A percentile compares a stretch with the other conserved stretches of the same genome.
Evolutionary conservation across 768 basidiomycete genomes (phyloP).

Genomic region (Chalciporus pseudorubinellus): DNA sequence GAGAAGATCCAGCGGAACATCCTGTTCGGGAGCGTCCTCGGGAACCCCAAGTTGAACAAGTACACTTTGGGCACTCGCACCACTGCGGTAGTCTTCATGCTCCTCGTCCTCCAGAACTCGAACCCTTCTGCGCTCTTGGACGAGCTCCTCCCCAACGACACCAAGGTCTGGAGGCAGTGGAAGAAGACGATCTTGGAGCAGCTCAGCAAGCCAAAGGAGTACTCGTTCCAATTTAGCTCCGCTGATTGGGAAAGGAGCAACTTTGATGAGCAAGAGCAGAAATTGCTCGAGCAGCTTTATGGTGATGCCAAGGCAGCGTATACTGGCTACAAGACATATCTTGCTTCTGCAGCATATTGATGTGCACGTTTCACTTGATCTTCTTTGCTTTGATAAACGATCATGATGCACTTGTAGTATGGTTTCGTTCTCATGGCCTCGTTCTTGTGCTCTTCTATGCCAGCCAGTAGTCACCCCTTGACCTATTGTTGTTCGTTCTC

Average conservation of each 20-base stretch:
- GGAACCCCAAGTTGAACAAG: slow-evolving; percentile 22
- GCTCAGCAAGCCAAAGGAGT: slow-evolving; percentile 13
- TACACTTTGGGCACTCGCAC: slow-evolving; percentile 28
- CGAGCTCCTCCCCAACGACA: slow-evolving; percentile 30
- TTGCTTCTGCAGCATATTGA: not conserved
- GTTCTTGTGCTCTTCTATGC: not conserved
- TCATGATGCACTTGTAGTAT: not conserved
- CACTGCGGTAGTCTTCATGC: slow-evolving; percentile 21
- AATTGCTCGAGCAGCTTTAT: slow-evolving; percentile 24
- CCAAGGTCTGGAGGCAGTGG: slow-evolving; percentile 30
- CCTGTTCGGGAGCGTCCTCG: slow-evolving; percentile 24
- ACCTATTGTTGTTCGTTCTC: not conserved
- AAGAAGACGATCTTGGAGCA: slow-evolving; percentile 19
- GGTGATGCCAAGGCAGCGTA: slow-evolving; percentile 27
- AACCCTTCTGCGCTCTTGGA: slow-evolving; percentile 21
- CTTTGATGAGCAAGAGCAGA: slow-evolving; percentile 15
- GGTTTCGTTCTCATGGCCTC: not conserved
- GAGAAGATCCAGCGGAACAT: slow-evolving; percentile 20
- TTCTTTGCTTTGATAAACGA: no score
- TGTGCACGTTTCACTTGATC: not conserved
- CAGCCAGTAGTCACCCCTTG: not conserved
- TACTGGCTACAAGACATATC: slow-evolving; percentile 16
- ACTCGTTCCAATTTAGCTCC: slow-evolving; percentile 18
- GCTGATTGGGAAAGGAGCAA: slow-evolving; percentile 21
- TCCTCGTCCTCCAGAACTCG: slow-evolving; percentile 20